These are phyloP conservation scores for Hura crepitans DNA, from an alignment of 441 rosid species.

Conservation along the genomic window DNA sequence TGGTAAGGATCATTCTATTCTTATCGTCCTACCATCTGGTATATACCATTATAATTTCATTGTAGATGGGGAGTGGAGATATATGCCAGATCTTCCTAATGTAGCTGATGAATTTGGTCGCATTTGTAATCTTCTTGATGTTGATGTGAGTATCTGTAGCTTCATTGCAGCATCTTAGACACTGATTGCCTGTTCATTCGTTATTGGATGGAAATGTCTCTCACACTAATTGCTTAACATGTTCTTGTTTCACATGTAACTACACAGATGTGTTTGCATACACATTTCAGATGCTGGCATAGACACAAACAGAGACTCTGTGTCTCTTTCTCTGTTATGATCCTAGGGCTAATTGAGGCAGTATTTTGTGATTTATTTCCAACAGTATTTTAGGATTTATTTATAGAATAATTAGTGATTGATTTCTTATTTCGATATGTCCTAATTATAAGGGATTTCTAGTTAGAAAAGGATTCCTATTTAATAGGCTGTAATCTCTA, in stretches of 20 bases:
- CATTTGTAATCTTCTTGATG: constrained; percentile 77
- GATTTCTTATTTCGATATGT: too few species aligned
- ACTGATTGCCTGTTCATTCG: neutral
- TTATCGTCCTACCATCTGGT: constrained; percentile 73
- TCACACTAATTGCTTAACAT: neutral
- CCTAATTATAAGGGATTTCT: too few species aligned
- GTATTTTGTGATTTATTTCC: too few species aligned
- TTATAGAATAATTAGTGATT: too few species aligned
- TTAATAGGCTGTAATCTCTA: too few species aligned
- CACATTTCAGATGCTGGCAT: neutral
- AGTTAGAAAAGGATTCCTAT: too few species aligned
- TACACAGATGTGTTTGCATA: neutral
- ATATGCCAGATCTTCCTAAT: constrained; percentile 71
- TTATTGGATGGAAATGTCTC: neutral
- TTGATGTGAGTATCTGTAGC: constrained; percentile 52
- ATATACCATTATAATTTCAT: constrained; percentile 81
- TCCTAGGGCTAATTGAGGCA: too few species aligned
- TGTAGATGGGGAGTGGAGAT: constrained; percentile 80
- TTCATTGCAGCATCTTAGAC: too few species aligned
- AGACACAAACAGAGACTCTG: neutral
- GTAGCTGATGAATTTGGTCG: constrained; percentile 58
- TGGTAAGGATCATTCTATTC: constrained; percentile 72
- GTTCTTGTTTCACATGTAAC: neutral
- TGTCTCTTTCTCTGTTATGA: too few species aligned
- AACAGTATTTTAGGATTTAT: too few species aligned